phyloP scores from a whole-genome alignment of 164 flowering plant species.

The Umbilicus rupestris region DNA sequence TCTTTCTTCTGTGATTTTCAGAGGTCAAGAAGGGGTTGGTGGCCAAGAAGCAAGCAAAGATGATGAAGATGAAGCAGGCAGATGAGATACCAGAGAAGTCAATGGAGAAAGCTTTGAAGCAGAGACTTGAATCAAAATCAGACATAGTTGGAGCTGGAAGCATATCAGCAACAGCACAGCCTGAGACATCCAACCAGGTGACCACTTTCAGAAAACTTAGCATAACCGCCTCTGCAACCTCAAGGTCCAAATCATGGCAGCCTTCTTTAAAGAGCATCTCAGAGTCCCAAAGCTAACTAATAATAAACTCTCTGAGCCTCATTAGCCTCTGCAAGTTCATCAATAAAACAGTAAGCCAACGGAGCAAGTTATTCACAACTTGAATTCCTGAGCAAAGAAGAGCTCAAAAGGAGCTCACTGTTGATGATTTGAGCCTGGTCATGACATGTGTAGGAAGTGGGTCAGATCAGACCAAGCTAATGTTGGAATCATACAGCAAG shows the following conservation, averaged over 20 bases:
- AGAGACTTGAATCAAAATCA: background rate
- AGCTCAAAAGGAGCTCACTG: background rate
- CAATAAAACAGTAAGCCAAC: constrained; percentile 8
- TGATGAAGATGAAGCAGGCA: constrained; percentile 22
- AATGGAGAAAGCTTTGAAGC: too few species aligned
- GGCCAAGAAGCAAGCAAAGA: constrained; percentile 73
- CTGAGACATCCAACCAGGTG: constrained; percentile 7
- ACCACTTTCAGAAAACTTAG: background rate
- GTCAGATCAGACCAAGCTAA: too few species aligned
- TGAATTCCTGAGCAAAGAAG: background rate
- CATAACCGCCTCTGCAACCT: constrained; percentile 20
- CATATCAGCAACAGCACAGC: background rate
- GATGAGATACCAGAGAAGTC: constrained; percentile 14
- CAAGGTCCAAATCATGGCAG: constrained; percentile 67
- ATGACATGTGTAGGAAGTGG: too few species aligned
- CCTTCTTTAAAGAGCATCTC: constrained; percentile 86
- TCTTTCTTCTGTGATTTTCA: constrained; percentile 21
- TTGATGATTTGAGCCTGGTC: too few species aligned
- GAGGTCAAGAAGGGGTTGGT: constrained; percentile 87
- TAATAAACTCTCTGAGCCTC: background rate
- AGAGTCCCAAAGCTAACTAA: constrained; percentile 50
- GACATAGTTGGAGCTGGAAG: background rate
- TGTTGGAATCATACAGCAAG: too few species aligned
- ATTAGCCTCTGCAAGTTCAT: background rate
- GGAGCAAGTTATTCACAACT: background rate